These are phyloP conservation scores for Quercus wislizeni DNA, from an alignment of 306 rosid genomes.

Conservation along the genomic window DNA sequence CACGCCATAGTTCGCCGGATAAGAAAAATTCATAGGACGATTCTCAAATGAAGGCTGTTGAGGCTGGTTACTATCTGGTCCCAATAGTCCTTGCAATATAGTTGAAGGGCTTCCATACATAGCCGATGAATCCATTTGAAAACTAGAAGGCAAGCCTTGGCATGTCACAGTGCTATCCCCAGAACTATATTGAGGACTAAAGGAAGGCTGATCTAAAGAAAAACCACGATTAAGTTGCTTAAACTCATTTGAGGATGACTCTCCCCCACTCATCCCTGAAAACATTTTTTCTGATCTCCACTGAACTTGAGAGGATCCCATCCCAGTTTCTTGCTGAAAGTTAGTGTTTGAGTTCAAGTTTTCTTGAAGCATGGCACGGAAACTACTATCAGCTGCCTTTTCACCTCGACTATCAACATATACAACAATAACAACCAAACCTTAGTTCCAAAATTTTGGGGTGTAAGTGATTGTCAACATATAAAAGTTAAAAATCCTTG, in stretches of 20 bases:
- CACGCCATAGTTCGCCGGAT: conserved; percentile 46
- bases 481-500: not conserved
- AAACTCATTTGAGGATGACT: conserved; percentile 40
- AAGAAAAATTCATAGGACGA: conserved; percentile 35
- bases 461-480: too few relatives aligned
- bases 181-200: conserved; percentile 76
- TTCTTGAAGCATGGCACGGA: conserved; percentile 70
- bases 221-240: conserved; percentile 63
- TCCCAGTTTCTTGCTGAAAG: conserved; percentile 61
- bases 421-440: too few relatives aligned
- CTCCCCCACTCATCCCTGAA: conserved; percentile 24
- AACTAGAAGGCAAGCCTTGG: conserved; percentile 47
- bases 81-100: conserved; percentile 70
- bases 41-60: conserved; percentile 43
- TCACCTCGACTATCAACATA: conserved; percentile 42
- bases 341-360: conserved; percentile 50
- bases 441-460: too few relatives aligned
- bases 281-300: conserved; percentile 67
- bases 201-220: conserved; percentile 64
- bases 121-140: conserved; percentile 49
- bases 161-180: conserved; percentile 69
- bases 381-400: conserved; percentile 56
- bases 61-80: conserved; percentile 32
- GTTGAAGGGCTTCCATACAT: conserved; percentile 60
- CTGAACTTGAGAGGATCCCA: conserved; percentile 52